phyloP scores from a whole-genome alignment of 768 basidiomycete genomes.

The Lactifluus hygrophoroides region DNA sequence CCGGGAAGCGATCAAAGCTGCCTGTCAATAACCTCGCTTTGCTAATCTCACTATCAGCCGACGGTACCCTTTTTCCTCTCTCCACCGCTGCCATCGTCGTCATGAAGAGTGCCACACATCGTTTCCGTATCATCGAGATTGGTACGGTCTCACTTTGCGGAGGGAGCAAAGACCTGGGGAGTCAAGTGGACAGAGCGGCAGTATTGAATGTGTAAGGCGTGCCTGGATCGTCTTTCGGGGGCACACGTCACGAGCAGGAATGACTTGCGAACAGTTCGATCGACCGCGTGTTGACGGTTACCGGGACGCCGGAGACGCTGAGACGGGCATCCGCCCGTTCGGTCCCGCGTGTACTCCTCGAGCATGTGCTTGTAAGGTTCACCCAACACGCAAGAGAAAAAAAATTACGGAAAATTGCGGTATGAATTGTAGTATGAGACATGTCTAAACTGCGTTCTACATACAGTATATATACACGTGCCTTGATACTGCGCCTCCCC shows the following conservation, averaged over 20 bases:
- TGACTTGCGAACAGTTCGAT: constrained; percentile 13
- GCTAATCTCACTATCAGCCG: constrained; percentile 1
- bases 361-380: constrained; percentile 12
- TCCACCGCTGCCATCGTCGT: constrained; percentile 2
- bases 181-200: neutral
- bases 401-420: constrained; percentile 16
- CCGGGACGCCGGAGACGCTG: constrained; percentile 7
- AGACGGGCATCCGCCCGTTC: neutral
- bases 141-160: neutral
- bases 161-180: neutral
- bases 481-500: neutral
- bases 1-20: neutral
- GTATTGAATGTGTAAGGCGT: constrained; percentile 10
- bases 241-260: constrained; percentile 21
- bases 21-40: constrained; percentile 4
- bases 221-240: constrained; percentile 19
- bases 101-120: too few species aligned
- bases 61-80: too few species aligned
- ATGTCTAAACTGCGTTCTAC: neutral
- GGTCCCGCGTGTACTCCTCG: constrained; percentile 9
- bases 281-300: constrained; percentile 8
- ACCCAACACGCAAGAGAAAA: neutral
- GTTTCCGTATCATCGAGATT: neutral
- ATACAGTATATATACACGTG: constrained; percentile 1
- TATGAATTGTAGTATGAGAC: constrained; percentile 11